phyloP scores from a whole-genome alignment of 805 yeast genomes.

The Suhomyces sp. region DNA sequence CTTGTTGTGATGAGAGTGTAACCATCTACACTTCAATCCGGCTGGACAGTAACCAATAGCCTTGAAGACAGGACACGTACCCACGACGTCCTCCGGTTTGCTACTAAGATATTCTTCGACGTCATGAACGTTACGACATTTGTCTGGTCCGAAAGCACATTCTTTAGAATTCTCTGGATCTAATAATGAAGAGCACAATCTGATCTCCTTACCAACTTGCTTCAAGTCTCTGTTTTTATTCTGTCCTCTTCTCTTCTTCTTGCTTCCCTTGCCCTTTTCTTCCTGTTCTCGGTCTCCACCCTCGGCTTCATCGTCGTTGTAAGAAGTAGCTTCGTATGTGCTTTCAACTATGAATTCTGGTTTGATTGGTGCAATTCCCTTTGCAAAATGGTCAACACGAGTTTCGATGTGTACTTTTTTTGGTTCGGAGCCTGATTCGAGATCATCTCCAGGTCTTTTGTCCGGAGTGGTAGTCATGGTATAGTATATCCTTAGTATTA shows the following conservation, averaged over 20 bases:
- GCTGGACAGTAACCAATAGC: conserved; percentile 89
- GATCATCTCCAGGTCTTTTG: conserved; percentile 18
- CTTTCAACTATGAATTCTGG: conserved; percentile 60
- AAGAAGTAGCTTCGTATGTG: conserved; percentile 39
- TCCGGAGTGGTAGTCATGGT: conserved; percentile 6
- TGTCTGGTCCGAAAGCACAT: conserved; percentile 66
- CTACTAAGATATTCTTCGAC: conserved; percentile 57
- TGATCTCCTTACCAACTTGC: conserved; percentile 62
- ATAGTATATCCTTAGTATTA: neutral
- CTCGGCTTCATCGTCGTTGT: conserved; percentile 47
- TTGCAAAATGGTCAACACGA: conserved; percentile 28
- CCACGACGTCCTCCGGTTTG: conserved; percentile 72
- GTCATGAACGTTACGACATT: conserved; percentile 79
- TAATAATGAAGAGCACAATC: conserved; percentile 62
- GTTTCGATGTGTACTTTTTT: conserved; percentile 20
- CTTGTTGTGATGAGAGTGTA: conserved; percentile 62
- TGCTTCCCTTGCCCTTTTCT: conserved; percentile 28
- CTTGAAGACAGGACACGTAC: conserved; percentile 78
- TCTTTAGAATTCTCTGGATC: conserved; percentile 49
- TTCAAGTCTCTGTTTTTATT: conserved; percentile 77
- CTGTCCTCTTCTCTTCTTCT: conserved; percentile 68
- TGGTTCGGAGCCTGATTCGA: conserved; percentile 13
- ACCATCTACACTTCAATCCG: conserved; percentile 92
- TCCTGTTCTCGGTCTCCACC: conserved; percentile 39
- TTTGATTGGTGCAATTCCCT: conserved; percentile 78